A percentile compares a stretch with the other conserved stretches of the same genome.
These are phyloP conservation scores for Piper longum DNA, from an alignment of 164 flowering plant genomes.

Conservation along the genomic window DNA sequence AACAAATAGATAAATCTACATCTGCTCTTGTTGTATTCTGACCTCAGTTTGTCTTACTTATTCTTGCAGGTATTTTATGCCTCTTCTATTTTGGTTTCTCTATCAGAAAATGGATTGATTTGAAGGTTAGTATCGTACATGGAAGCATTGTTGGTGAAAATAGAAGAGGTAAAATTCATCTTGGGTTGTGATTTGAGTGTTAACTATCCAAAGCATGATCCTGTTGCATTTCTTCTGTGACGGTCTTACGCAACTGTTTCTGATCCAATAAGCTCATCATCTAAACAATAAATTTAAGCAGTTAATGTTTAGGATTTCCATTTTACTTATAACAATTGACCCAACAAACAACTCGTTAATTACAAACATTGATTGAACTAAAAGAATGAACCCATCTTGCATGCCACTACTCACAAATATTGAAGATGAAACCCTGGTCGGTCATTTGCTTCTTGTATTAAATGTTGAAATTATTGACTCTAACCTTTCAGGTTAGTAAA, in stretches of 20 bases:
- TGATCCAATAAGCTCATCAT: neutral
- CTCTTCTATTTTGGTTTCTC: slow-evolving; percentile 34
- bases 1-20: no score
- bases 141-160: neutral
- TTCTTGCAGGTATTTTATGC: slow-evolving; percentile 41
- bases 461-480: no score
- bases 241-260: neutral
- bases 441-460: no score
- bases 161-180: neutral
- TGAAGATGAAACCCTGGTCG: neutral
- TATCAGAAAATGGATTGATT: slow-evolving; percentile 34
- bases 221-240: neutral
- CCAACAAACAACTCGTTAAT: no score
- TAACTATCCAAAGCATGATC: neutral
- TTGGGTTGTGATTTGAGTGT: neutral
- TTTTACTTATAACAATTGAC: no score
- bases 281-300: no score
- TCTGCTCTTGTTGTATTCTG: no score
- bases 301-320: no score
- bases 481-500: slow-evolving; percentile 38
- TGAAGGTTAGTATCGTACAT: slow-evolving; percentile 28
- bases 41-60: no score
- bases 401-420: neutral
- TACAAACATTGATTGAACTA: no score
- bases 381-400: neutral